Evolutionary conservation across 2,329 filamentous ascomycete species (phyloP).

Genomic region (Aspergillus sp.): DNA sequence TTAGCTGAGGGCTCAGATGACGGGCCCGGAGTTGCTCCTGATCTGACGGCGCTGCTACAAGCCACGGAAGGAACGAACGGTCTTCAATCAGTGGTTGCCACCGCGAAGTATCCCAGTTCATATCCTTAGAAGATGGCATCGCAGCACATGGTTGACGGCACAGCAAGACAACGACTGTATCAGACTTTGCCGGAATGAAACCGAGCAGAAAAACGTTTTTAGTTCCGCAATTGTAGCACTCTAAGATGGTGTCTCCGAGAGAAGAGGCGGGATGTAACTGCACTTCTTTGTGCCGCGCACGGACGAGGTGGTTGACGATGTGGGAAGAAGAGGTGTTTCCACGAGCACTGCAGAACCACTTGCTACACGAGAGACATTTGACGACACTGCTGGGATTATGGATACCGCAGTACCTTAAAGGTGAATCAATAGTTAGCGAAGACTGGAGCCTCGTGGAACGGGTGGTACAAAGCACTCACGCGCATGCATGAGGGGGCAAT

Average conservation of each 20-base stretch:
- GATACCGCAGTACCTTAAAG: conserved; percentile 83
- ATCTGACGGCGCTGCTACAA: conserved; percentile 83
- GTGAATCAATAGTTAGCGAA: conserved; percentile 9
- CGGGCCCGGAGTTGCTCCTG: conserved; percentile 93
- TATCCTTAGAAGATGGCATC: conserved; percentile 93
- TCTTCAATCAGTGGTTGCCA: conserved; percentile 99
- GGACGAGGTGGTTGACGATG: conserved; percentile 96
- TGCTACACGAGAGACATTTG: conserved; percentile 91
- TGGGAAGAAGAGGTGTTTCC: conserved; percentile 96
- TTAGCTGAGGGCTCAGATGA: conserved; percentile 89
- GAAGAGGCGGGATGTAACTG: conserved; percentile 91
- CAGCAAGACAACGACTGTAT: conserved; percentile 93
- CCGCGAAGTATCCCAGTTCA: conserved; percentile 98
- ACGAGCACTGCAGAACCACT: conserved; percentile 98
- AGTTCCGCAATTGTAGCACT: conserved; percentile 99
- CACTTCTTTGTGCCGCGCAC: conserved; percentile 97
- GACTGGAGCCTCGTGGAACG: conserved; percentile 15
- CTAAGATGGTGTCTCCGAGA: conserved; percentile 90
- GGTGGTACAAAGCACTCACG: conserved; percentile 57
- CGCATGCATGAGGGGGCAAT: conserved; percentile 91
- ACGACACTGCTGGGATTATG: conserved; percentile 94
- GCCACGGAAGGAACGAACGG: conserved; percentile 90
- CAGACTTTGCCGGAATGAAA: conserved; percentile 97
- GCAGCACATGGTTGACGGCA: conserved; percentile 96
- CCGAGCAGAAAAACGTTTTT: conserved; percentile 98